phyloP scores from a whole-genome alignment of 2,329 filamentous ascomycete species.

The Ampelomyces quisqualis region DNA sequence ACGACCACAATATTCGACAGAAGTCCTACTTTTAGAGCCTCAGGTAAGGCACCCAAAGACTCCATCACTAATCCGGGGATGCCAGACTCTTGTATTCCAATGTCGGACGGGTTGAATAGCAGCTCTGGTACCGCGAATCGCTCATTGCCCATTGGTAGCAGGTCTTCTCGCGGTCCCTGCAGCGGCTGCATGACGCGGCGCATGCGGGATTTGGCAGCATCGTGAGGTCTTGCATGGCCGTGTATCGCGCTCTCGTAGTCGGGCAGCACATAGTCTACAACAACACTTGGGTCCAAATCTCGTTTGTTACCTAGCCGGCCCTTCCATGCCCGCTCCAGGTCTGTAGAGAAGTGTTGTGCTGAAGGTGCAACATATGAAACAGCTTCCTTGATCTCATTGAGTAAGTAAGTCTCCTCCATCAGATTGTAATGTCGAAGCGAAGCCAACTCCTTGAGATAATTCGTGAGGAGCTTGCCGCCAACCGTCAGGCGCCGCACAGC shows the following conservation, averaged over 20 bases:
- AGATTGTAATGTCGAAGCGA: slow-evolving; percentile 93
- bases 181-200: slow-evolving; percentile 52
- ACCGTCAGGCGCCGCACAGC: slow-evolving; percentile 84
- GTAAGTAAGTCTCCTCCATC: slow-evolving; percentile 87
- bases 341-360: slow-evolving; percentile 59
- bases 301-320: slow-evolving; percentile 56
- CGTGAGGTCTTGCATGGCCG: slow-evolving; percentile 75
- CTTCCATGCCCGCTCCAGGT: slow-evolving; percentile 85
- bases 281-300: slow-evolving; percentile 58
- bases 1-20: slow-evolving; percentile 86
- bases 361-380: slow-evolving; percentile 80
- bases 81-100: slow-evolving; percentile 80
- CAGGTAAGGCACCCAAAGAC: slow-evolving; percentile 70
- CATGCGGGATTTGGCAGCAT: slow-evolving; percentile 62
- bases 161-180: slow-evolving; percentile 65
- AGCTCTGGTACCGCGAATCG: slow-evolving; percentile 88
- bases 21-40: slow-evolving; percentile 80
- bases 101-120: slow-evolving; percentile 81
- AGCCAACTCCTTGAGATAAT: slow-evolving; percentile 85
- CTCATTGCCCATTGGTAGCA: slow-evolving; percentile 86
- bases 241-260: slow-evolving; percentile 67
- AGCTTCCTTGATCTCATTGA: slow-evolving; percentile 94
- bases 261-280: slow-evolving; percentile 88
- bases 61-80: slow-evolving; percentile 81
- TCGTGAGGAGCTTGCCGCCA: slow-evolving; percentile 90